Base-by-base conservation (phyloP, 768 basidiomycete species). In the Russula virescens region DNA sequence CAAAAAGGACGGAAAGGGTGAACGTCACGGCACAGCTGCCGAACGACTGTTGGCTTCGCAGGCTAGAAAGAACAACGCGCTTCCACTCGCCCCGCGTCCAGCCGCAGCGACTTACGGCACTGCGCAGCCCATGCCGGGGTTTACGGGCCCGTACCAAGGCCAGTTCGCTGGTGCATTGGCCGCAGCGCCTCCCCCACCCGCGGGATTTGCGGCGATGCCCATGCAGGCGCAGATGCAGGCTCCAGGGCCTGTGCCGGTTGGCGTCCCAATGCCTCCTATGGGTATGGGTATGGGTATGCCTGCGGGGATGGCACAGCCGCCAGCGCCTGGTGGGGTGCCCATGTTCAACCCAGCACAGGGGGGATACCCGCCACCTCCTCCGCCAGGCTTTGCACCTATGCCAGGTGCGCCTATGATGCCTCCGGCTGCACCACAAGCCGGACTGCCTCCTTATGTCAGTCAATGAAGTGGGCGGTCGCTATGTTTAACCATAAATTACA, bases 1-100 rank as follows among this genome's bases (percentile, higher is more conserved):
- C 83, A 98, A 99, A 78, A 98, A 98, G 77, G 97, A 98, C 71
- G 94, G 93, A 48, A 96, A 98, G 72, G 96, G 96, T 61, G 97
- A 99, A 74, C 84, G 97, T 5, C 97, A 98, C 70, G 97, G 97
- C 31, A 97, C 96, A 13, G 80, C 89, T 18, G 95, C 97, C n/a
- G 97, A 99, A 76, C 87, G 97, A 61, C 84, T 98, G 38, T 83
- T 99, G 68, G 94, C 95, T 3, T 86, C 94, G 2, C 95, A 98
- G 74, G 97, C 96, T 51, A 84, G 92, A 67, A 97, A 96, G 76
- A 94, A 96, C 76, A 94, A 95, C 68, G 92, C 91, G 2, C 78
- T 94, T 5, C 92, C 92, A 6, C 83, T 89, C 62, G 80, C 82
- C 53, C 81, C 86, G 14, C 84, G 91, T 1, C 89, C 91, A 1